Evolutionary conservation across 306 rosid species (phyloP).

Genomic region (Gastrolobium villosum): DNA sequence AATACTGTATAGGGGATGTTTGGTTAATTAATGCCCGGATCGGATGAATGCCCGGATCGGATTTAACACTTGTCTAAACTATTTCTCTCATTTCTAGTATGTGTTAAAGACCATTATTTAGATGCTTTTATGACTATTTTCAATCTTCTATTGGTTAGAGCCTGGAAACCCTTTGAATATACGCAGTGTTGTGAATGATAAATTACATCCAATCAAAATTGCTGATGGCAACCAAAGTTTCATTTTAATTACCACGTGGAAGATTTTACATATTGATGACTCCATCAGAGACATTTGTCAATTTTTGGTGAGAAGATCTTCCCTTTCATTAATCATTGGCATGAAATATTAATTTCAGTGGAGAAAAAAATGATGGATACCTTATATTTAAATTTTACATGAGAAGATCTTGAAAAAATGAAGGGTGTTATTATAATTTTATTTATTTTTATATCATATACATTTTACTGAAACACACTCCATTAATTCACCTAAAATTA

Average conservation of each 20-base stretch:
- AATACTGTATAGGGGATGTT: no score
- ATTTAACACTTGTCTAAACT: no score
- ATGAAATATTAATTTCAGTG: conserved; percentile 27
- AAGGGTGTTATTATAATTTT: no score
- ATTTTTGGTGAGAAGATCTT: conserved; percentile 38
- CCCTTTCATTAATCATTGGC: conserved; percentile 39
- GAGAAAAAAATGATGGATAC: conserved; percentile 26
- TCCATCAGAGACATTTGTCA: conserved; percentile 1
- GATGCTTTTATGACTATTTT: not conserved
- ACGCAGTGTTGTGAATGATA: conserved; percentile 23
- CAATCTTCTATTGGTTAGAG: conserved; percentile 27
- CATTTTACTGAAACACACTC: no score
- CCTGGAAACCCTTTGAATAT: conserved; percentile 9
- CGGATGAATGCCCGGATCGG: no score
- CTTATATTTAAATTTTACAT: no score
- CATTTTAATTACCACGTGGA: conserved; percentile 23
- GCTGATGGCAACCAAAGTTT: conserved; percentile 24
- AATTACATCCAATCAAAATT: conserved; percentile 31
- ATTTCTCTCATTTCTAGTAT: not conserved
- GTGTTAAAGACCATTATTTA: not conserved
- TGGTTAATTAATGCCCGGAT: no score
- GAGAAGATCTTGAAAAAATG: no score
- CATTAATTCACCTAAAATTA: no score
- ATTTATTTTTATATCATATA: no score
- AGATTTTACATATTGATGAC: conserved; percentile 18